Conservation (phyloP, 805 yeast species). For the Suhomyces canberraensis region DNA sequence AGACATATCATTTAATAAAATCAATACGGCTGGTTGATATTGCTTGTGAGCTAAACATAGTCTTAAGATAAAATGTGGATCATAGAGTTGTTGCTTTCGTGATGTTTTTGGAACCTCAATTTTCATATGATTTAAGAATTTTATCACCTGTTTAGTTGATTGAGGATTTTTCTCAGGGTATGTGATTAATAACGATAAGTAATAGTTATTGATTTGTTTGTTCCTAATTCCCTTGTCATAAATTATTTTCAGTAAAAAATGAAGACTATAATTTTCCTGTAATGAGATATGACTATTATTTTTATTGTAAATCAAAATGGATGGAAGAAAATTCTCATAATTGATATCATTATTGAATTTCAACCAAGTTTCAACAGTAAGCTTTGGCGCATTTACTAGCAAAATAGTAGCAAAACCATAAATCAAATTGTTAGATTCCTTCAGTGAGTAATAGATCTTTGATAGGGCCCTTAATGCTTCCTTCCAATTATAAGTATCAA, state of each 20-base stretch:
- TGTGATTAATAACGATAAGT: conserved; percentile 63
- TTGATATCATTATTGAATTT: conserved; percentile 47
- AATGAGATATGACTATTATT: conserved; percentile 36
- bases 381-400: conserved; percentile 61
- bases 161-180: conserved; percentile 20
- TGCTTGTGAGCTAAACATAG: conserved; percentile 61
- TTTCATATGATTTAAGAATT: conserved; percentile 25
- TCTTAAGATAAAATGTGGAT: conserved; percentile 72
- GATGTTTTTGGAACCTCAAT: conserved; percentile 12
- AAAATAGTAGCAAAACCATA: conserved; percentile 70
- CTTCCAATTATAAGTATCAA: conserved; percentile 68
- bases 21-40: conserved; percentile 63
- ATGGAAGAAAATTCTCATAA: conserved; percentile 67
- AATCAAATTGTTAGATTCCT: conserved; percentile 32
- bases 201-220: conserved; percentile 61
- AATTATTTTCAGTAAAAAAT: conserved; percentile 55
- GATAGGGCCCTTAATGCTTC: conserved; percentile 61
- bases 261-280: conserved; percentile 59
- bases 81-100: conserved; percentile 37
- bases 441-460: conserved; percentile 38
- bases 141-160: conserved; percentile 27
- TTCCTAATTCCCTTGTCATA: conserved; percentile 38
- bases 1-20: conserved; percentile 62
- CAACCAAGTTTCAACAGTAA: conserved; percentile 79
- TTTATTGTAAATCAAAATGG: conserved; percentile 67